A percentile compares a stretch with the other conserved stretches of the same genome.
phyloP scores from a whole-genome alignment of 345 rosid genomes.

The Euphorbia tirucalli region DNA sequence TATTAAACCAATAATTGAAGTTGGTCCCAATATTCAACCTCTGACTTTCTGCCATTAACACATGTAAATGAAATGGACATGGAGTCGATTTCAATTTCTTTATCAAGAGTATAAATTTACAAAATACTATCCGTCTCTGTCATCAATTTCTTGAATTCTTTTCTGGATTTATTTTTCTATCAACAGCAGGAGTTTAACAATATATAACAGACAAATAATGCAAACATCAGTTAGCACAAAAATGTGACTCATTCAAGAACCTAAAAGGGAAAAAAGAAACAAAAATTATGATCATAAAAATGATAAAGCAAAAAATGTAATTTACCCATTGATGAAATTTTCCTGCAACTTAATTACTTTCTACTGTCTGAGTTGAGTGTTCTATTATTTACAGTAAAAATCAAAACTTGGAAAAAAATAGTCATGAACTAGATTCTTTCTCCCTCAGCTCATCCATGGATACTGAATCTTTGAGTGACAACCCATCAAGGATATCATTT shows the following conservation, averaged over 20 bases:
- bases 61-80: neutral
- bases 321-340: slow-evolving; percentile 20
- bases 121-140: neutral
- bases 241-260: slow-evolving; percentile 33
- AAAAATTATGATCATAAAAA: slow-evolving; percentile 18
- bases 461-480: slow-evolving; percentile 59
- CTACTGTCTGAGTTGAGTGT: slow-evolving; percentile 28
- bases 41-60: no score
- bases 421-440: slow-evolving; percentile 42
- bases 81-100: neutral
- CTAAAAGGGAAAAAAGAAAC: slow-evolving; percentile 33
- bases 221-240: slow-evolving; percentile 35
- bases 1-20: neutral
- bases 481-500: slow-evolving; percentile 61
- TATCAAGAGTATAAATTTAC: slow-evolving; percentile 19
- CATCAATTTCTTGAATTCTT: slow-evolving; percentile 8
- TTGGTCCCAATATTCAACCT: neutral
- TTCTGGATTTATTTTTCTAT: slow-evolving; percentile 11
- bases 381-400: slow-evolving; percentile 48
- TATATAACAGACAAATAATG: slow-evolving; percentile 20
- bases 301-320: neutral
- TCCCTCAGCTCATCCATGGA: slow-evolving; percentile 58
- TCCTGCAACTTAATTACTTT: slow-evolving; percentile 17
- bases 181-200: slow-evolving; percentile 18
- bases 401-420: slow-evolving; percentile 19